Evolutionary conservation across 2,329 filamentous ascomycete genomes (phyloP).

Genomic region (Dothiorella sarmentorum): DNA sequence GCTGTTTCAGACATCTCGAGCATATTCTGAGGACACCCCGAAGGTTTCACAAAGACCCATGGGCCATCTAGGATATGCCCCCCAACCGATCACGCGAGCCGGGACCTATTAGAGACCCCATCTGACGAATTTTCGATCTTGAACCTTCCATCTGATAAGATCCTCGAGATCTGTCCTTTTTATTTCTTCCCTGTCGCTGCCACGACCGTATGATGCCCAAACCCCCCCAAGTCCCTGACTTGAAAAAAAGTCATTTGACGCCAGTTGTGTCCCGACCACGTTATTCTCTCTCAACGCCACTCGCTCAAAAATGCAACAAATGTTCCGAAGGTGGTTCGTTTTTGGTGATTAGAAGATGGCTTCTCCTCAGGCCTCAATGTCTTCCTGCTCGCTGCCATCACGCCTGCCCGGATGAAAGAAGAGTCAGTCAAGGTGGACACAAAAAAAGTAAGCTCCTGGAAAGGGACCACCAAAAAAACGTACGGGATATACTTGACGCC

Average conservation of each 20-base stretch:
- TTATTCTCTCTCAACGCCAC: constrained; percentile 10
- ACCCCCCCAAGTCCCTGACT: not conserved
- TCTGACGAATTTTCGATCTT: not conserved
- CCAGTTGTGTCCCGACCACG: not conserved
- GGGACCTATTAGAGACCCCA: too few relatives aligned
- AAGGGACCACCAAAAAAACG: not conserved
- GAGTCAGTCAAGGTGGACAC: not conserved
- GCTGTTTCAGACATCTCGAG: too few relatives aligned
- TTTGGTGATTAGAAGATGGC: not conserved
- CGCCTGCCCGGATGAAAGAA: constrained; percentile 21
- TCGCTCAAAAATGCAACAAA: constrained; percentile 19
- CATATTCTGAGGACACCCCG: not conserved
- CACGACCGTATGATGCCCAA: not conserved
- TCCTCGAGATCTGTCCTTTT: not conserved
- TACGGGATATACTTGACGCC: constrained; percentile 60
- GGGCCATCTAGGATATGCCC: not conserved
- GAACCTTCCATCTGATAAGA: constrained; percentile 3
- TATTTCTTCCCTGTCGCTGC: not conserved
- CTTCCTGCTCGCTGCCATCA: constrained; percentile 37
- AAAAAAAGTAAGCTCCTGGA: not conserved
- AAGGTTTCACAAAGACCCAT: not conserved
- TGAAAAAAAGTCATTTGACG: not conserved
- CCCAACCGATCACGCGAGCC: too few relatives aligned
- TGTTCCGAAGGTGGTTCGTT: not conserved
- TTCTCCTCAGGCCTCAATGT: constrained; percentile 17